phyloP scores from a whole-genome alignment of 257 asterid species.

The Plantago elongata region DNA sequence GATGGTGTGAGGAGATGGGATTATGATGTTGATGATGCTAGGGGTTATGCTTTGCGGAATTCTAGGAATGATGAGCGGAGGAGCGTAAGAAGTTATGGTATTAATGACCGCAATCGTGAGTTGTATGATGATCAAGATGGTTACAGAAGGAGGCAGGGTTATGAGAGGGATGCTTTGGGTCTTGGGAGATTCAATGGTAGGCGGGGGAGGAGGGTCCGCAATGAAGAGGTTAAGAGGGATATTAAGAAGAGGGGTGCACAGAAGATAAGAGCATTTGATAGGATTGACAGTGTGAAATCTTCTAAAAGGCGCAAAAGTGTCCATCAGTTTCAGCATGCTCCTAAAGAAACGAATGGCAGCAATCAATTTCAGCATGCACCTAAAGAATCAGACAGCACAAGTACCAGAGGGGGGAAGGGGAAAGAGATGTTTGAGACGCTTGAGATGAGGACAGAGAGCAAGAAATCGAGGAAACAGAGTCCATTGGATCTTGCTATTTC shows the following conservation, averaged over 20 bases:
- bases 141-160: conserved; percentile 21
- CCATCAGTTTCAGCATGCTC: conserved; percentile 22
- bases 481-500: conserved; percentile 73
- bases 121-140: conserved; percentile 23
- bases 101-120: conserved; percentile 20
- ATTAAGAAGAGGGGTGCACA: conserved; percentile 40
- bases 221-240: conserved; percentile 32
- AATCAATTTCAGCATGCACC: conserved; percentile 22
- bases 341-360: conserved; percentile 23
- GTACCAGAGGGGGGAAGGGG: conserved; percentile 38
- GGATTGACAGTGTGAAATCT: conserved; percentile 47
- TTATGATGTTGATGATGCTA: conserved; percentile 7
- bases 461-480: conserved; percentile 44
- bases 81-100: background rate
- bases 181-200: conserved; percentile 45
- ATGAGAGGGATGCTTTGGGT: conserved; percentile 26
- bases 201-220: conserved; percentile 33
- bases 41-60: background rate
- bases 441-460: conserved; percentile 29
- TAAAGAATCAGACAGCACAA: conserved; percentile 20
- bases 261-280: conserved; percentile 42
- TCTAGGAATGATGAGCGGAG: conserved; percentile 11
- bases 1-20: conserved; percentile 32
- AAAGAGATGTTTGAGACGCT: conserved; percentile 25
- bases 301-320: conserved; percentile 33